Base-by-base conservation (phyloP, 1,139 yeast species). In the Debaryomycetaceae sp. region DNA sequence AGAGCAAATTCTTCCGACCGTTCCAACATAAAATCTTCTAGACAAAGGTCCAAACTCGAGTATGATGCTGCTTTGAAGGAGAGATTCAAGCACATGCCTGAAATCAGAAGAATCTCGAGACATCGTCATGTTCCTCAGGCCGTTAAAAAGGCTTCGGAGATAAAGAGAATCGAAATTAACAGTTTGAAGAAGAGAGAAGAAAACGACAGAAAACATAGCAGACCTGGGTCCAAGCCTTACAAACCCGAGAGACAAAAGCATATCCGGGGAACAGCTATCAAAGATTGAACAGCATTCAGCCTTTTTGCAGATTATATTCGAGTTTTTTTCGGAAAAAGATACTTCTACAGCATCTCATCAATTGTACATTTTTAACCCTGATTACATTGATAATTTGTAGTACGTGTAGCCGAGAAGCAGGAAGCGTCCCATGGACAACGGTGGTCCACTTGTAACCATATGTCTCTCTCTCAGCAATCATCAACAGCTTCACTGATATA, bases 21-120 rank as follows among this genome's bases (percentile, higher is more conserved):
- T 53, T 75, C 95, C 1, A 82, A 81, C 42, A 83, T 89, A 47
- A 87, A 86, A 65, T 81, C 94, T 5, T 72, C 94, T 14, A 78
- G 87, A 55, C 87, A 88, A 63, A 79, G 94, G 56, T 69, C 84
- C 50, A 87, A 88, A 64, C 70, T 89, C 50, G 96, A 92, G 63
- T 92, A 92, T 63, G 95, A 89, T 58, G 85, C 79, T 40, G 94
- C 95, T 33, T 78, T 92, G 61, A 91, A 89, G 65, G 96, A 92
- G 55, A 78, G 96, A 58, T 92, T 80, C 73, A 87, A 87, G 69
- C 85, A 85, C 67, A 89, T 92, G 98, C 98, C 98, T 1, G 98
- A 92, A 62, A 85, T 92, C 56, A 80, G 79, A 56, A 79, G 98
- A 56, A 94, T 92, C 48, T 69, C 89, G 18, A 80, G 92, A 62